phyloP scores from a whole-genome alignment of 169 alveolate genomes.

The Perkinsus olseni region DNA sequence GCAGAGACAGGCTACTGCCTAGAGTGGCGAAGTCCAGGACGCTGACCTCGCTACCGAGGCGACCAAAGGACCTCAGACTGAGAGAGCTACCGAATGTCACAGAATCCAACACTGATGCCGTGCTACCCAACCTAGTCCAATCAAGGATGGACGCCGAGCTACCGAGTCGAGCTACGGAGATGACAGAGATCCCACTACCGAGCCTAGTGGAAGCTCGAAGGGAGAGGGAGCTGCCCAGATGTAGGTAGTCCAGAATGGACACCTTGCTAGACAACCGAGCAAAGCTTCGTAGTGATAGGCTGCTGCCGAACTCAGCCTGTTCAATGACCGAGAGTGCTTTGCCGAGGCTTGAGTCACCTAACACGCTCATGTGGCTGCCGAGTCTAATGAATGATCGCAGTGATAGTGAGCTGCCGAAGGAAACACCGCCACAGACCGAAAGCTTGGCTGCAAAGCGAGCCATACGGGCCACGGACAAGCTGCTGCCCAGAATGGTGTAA shows the following conservation, averaged over 20 bases:
- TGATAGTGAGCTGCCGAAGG: neutral
- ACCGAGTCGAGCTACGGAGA: neutral
- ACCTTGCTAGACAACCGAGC: neutral
- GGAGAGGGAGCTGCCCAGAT: neutral
- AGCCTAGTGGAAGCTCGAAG: neutral
- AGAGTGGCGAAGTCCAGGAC: slow-evolving; percentile 8
- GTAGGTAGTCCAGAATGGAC: neutral
- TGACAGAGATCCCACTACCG: neutral
- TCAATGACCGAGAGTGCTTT: too few species aligned
- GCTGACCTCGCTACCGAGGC: slow-evolving; percentile 9
- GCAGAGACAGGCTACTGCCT: neutral
- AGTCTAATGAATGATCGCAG: neutral
- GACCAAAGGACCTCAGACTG: neutral
- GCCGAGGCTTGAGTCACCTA: neutral
- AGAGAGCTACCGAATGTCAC: slow-evolving; percentile 3
- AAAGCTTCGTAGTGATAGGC: neutral
- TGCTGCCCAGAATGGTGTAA: neutral
- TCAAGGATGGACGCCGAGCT: neutral
- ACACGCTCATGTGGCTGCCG: neutral
- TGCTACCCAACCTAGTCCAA: neutral
- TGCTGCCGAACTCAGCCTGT: neutral
- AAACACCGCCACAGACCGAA: neutral
- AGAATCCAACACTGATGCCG: slow-evolving; percentile 6
- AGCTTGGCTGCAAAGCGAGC: neutral
- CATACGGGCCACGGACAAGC: neutral